phyloP scores from a whole-genome alignment of 768 basidiomycete genomes.

The Rubroboletus pulcherrimus region DNA sequence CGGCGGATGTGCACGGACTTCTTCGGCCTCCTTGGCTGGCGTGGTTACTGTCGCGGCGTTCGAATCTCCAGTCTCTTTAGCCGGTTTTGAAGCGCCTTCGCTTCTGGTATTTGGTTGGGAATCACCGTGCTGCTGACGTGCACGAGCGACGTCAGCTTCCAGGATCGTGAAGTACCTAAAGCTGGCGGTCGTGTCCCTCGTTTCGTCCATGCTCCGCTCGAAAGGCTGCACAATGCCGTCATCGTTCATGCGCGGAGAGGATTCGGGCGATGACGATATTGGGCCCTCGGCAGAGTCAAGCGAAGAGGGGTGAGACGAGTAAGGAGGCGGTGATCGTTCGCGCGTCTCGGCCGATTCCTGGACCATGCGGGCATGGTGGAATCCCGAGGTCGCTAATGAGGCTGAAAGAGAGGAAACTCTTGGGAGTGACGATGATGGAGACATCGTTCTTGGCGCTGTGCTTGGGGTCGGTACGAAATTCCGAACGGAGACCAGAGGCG shows the following conservation, averaged over 20 bases:
- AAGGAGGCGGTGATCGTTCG: conserved; percentile 31
- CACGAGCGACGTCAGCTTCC: conserved; percentile 37
- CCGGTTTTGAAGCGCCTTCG: conserved; percentile 8
- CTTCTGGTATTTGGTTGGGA: conserved; percentile 5
- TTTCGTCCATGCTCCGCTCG: conserved; percentile 45
- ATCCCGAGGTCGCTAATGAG: conserved; percentile 58
- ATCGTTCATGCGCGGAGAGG: conserved; percentile 23
- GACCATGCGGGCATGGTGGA: conserved; percentile 48
- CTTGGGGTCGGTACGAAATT: conserved; percentile 53
- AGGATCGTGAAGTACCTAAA: conserved; percentile 45
- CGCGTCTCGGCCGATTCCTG: conserved; percentile 16
- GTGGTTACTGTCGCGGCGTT: conserved; percentile 10
- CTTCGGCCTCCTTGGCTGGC: conserved; percentile 9
- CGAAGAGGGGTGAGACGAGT: conserved; percentile 35
- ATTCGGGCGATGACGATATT: conserved; percentile 16
- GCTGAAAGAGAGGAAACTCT: conserved; percentile 63
- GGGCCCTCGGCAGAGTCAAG: conserved; percentile 24
- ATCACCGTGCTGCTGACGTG: conserved; percentile 16
- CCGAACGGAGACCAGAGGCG: conserved; percentile 41
- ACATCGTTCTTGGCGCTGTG: conserved; percentile 34
- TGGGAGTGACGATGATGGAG: conserved; percentile 37
- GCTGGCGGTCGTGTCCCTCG: conserved; percentile 44
- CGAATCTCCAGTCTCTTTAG: conserved; percentile 10
- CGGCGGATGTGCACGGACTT: conserved; percentile 10
- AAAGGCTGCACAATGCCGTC: conserved; percentile 35